phyloP scores from a whole-genome alignment of 345 rosid genomes.

The Boechera stricta region DNA sequence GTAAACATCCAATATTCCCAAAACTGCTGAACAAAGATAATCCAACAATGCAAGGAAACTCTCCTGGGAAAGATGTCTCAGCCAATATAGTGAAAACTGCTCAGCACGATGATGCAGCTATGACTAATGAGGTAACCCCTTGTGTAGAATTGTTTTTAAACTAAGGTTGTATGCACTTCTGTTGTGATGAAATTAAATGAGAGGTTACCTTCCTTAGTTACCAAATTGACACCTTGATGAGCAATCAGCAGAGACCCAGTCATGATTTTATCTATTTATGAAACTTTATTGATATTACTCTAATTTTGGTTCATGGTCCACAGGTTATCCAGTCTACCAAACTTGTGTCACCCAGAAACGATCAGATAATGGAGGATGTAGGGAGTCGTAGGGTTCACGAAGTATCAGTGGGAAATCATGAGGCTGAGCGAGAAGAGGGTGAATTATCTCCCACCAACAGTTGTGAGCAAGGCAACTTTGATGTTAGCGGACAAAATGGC shows the following conservation, averaged over 20 bases:
- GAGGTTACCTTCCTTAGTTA: slow-evolving; percentile 3
- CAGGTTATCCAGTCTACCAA: slow-evolving; percentile 62
- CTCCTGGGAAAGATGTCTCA: slow-evolving; percentile 52
- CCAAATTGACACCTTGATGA: slow-evolving; percentile 9
- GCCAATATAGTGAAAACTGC: slow-evolving; percentile 27
- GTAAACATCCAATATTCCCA: slow-evolving; percentile 56
- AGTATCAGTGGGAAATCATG: slow-evolving; percentile 56
- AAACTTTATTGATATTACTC: background rate
- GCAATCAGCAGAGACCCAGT: slow-evolving; percentile 3
- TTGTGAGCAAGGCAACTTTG: slow-evolving; percentile 81
- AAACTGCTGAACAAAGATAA: slow-evolving; percentile 60
- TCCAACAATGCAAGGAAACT: slow-evolving; percentile 64
- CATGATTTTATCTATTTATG: slow-evolving; percentile 11
- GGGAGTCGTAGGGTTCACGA: slow-evolving; percentile 53
- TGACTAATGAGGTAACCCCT: slow-evolving; percentile 59
- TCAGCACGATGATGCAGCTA: slow-evolving; percentile 46
- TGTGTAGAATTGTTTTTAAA: slow-evolving; percentile 7
- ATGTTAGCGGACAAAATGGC: slow-evolving; percentile 62
- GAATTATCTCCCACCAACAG: slow-evolving; percentile 86
- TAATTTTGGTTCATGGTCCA: slow-evolving; percentile 31
- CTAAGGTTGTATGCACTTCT: slow-evolving; percentile 11
- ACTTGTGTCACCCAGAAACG: slow-evolving; percentile 53
- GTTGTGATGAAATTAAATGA: slow-evolving; percentile 1
- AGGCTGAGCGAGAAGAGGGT: slow-evolving; percentile 91
- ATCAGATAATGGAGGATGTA: slow-evolving; percentile 51